Base-by-base conservation (phyloP, 2,329 filamentous ascomycete species). In the Phialocephala subalpina region DNA sequence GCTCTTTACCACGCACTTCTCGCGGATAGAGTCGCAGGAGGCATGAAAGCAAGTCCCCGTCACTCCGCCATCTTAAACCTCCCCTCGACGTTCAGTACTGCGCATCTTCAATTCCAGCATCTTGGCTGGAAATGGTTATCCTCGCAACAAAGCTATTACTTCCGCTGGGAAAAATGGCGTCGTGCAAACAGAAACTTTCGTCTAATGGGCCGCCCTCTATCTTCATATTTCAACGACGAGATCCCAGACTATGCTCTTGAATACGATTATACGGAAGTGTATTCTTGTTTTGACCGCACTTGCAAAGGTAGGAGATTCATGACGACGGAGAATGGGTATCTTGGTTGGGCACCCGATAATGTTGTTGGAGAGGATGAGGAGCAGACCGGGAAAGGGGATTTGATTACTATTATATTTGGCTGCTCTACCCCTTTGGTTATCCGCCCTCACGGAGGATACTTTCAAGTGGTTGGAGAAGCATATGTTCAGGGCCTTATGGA, bases 401-500 rank as follows among this genome's bases (percentile, higher is more conserved):
- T 68, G 11, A 62, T 72, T 36, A 56, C 42, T 14, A 59, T 71
- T 27, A 1, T 72, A 1, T 64, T 70, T 61, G 70, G 70, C 8
- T 72, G 70, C 22, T 68, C 62, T 40, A 67, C 65, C 2, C 70
- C 70, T 3, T 45, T 72, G 33, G 42, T 69, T 29, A 62, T 71
- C 22, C 61, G 69, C 1, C 57, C 62, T 0, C 0, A 7, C 7
- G 53, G 57, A 6, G 36, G 62, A 0, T 22, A 53, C 14, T 69
- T 65, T 40, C 18, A 63, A 16, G 63, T 71, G 40, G 8, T 71
- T 12, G 70, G 70, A 18, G 70, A 71, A 29, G 64, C 58, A 6
- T 72, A 72, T 64, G 57, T 72, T 18, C 66, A 70, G 22, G 70
- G 70, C 18, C 7, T 72, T 8, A 72, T 73, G 71, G 67, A 70